Evolutionary conservation across 2,329 filamentous ascomycete genomes (phyloP).

Genomic region (Penicillium sp.): DNA sequence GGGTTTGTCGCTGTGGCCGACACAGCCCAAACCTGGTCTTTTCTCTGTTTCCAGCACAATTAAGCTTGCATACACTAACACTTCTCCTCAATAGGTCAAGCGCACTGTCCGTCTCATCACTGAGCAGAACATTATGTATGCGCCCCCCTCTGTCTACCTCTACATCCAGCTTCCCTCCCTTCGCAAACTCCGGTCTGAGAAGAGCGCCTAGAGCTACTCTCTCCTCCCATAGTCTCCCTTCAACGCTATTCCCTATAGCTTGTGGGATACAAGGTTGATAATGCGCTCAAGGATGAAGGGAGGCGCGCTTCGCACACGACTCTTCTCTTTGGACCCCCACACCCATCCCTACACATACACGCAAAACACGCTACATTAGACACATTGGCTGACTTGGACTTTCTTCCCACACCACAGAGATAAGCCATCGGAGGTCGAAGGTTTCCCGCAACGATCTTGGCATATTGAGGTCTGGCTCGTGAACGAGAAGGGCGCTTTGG

Average conservation of each 20-base stretch:
- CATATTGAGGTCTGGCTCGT: conserved; percentile 80
- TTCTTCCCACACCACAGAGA: conserved; percentile 53
- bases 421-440: conserved; percentile 76
- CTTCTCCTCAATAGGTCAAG: conserved; percentile 58
- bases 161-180: not conserved
- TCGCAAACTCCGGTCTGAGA: not conserved
- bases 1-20: not conserved
- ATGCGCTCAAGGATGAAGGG: not conserved
- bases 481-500: conserved; percentile 81
- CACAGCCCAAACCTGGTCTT: not conserved
- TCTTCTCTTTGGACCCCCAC: not conserved
- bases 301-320: not conserved
- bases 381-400: conserved; percentile 4
- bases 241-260: not conserved
- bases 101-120: conserved; percentile 90
- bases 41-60: not conserved
- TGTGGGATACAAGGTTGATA: not conserved
- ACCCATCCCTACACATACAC: not conserved
- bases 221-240: not conserved
- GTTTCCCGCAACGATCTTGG: conserved; percentile 92
- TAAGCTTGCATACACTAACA: conserved; percentile 18
- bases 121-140: conserved; percentile 84
- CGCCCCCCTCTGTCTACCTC: conserved; percentile 25
- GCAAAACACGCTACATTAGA: not conserved
- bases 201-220: not conserved